Conservation (phyloP, 148 eudicot species). For the Amaranthus cruentus region DNA sequence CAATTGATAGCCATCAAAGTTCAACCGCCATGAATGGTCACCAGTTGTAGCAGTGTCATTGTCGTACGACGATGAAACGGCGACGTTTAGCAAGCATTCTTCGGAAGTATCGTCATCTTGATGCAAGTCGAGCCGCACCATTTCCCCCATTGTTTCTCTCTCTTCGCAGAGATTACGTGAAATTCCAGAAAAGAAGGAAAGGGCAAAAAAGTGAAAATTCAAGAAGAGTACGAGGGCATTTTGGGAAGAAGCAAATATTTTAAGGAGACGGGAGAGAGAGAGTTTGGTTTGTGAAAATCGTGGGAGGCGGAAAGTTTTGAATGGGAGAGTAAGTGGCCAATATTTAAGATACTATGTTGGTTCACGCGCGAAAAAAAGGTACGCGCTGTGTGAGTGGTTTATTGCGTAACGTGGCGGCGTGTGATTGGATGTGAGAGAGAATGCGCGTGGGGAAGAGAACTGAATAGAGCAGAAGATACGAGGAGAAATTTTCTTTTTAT, state of each 20-base stretch:
- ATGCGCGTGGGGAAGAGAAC: background rate
- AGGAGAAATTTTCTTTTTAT: background rate
- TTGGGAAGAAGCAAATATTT: background rate
- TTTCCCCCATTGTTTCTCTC: conserved; percentile 38
- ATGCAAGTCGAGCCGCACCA: conserved; percentile 25
- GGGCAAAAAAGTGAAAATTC: conserved; percentile 8
- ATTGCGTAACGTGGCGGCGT: background rate
- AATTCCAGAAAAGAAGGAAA: background rate
- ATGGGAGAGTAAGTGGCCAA: background rate
- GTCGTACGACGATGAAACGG: conserved; percentile 3
- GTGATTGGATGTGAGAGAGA: background rate
- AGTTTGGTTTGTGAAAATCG: background rate
- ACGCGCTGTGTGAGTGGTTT: background rate
- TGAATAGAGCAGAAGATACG: background rate
- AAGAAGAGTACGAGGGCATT: conserved; percentile 5
- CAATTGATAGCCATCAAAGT: conserved; percentile 47
- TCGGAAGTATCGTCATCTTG: conserved; percentile 31
- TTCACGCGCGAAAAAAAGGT: background rate
- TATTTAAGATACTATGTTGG: too few relatives aligned
- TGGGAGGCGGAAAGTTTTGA: conserved; percentile 21
- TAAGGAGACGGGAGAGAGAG: background rate
- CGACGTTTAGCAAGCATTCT: conserved; percentile 32
- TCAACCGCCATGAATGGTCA: conserved; percentile 59
- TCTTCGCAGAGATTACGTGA: background rate
- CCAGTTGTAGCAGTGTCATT: conserved; percentile 22